Base-by-base conservation (phyloP, 306 rosid genomes). In the Casuarina equisetifolia region DNA sequence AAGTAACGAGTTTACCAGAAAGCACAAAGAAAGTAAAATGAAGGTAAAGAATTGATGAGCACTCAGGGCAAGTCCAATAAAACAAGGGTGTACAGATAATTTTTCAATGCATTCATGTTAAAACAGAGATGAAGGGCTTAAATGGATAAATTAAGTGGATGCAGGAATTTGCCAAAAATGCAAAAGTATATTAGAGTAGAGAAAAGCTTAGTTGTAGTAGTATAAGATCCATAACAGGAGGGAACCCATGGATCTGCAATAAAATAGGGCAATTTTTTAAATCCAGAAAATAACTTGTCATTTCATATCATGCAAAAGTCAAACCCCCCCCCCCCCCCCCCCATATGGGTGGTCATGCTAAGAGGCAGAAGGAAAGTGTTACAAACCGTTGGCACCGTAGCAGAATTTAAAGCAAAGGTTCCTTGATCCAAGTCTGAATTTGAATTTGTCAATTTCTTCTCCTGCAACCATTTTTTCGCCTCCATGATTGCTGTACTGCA, bases 381-480 rank as follows among this genome's bases (percentile, higher is more conserved):
- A 89, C 92, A 80, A 76, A 91, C 97, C 79, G 85, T 85, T 17
- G 86, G 83, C 74, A 59, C 51, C 78, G 72, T 75, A 44, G 74
- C 71, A 79, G 88, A 83, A 74, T 77, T 57, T 80, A 78, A 80
- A 72, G 80, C 83, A 55, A 48, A 83, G 68, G 85, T 83, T 82
- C 91, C 92, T 67, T 82, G 77, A 79, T 83, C 88, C 69, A 84
- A 25, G 69, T 88, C 85, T 69, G 86, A 80, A 72, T 83, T 90
- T 67, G 93, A 84, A 76, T 85, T 83, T 74, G 85, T 84, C 11
- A 75, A 86, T 84, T 87, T 93, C 91, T 88, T 90, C 84, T 89
- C 94, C 79, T 74, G 84, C 70, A 91, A 74, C 98, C 98, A 96
- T 86, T 87, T 92, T 81, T 85, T 92, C 45, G 98, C 98, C 89